phyloP scores from a whole-genome alignment of 2,329 filamentous ascomycete species.

The Exophiala sideris region DNA sequence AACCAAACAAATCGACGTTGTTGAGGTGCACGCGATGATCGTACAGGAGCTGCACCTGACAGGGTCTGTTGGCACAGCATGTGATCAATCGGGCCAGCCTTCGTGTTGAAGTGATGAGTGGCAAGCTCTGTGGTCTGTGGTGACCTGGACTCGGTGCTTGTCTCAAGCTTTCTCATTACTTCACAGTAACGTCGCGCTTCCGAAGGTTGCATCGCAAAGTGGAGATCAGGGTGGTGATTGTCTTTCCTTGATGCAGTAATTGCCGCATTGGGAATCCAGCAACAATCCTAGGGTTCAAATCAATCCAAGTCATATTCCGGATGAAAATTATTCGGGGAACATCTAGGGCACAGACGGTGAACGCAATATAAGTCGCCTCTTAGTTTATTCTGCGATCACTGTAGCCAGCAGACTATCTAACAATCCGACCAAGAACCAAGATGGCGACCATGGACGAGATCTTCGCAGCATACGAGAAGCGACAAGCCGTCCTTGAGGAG shows the following conservation, averaged over 20 bases:
- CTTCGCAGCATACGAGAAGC: conserved; percentile 38
- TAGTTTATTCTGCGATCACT: not conserved
- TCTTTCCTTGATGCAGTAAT: not conserved
- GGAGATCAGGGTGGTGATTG: not conserved
- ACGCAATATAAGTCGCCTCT: not conserved
- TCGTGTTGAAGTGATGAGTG: too few relatives aligned
- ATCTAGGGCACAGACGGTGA: not conserved
- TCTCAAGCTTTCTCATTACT: not conserved
- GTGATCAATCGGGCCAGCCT: too few relatives aligned
- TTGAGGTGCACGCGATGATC: too few relatives aligned
- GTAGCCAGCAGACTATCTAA: not conserved
- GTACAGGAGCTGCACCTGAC: too few relatives aligned
- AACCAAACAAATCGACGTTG: too few relatives aligned
- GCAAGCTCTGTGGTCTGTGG: too few relatives aligned
- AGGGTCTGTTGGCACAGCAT: too few relatives aligned
- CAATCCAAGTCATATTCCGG: not conserved
- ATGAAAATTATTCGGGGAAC: not conserved
- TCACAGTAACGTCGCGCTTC: not conserved
- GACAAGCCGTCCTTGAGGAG: conserved; percentile 32
- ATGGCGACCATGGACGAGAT: conserved; percentile 47
- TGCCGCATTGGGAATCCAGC: not conserved
- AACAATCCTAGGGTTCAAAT: not conserved
- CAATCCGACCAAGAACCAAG: not conserved
- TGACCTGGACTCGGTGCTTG: not conserved
- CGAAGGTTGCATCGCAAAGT: not conserved